These are phyloP conservation scores for Penicillium arizonense DNA, from an alignment of 495 filamentous ascomycete genomes.

Conservation along the genomic window DNA sequence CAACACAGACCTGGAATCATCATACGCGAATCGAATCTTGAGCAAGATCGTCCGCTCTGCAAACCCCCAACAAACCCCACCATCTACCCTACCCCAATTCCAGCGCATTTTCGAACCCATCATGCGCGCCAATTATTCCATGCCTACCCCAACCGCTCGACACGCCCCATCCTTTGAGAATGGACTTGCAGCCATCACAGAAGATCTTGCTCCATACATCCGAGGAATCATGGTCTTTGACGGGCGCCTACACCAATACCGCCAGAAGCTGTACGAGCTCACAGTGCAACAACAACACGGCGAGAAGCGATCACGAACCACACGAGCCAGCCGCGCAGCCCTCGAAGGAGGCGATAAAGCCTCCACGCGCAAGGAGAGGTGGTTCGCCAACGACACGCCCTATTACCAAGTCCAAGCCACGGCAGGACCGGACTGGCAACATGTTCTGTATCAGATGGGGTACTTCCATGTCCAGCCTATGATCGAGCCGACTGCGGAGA, in stretches of 20 bases:
- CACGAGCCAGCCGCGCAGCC: conserved; percentile 76
- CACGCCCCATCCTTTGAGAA: conserved; percentile 69
- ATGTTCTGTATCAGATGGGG: conserved; percentile 37
- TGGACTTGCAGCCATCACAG: conserved; percentile 55
- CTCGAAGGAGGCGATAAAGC: conserved; percentile 76
- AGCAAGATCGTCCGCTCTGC: conserved; percentile 14
- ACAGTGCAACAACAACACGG: conserved; percentile 46
- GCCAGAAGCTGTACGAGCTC: conserved; percentile 60
- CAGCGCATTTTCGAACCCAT: conserved; percentile 35
- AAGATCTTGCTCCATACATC: conserved; percentile 83
- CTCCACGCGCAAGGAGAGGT: conserved; percentile 69
- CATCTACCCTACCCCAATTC: conserved; percentile 18
- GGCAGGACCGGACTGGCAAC: conserved; percentile 63
- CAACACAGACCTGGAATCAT: conserved; percentile 18
- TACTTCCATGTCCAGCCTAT: conserved; percentile 30
- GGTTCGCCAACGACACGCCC: conserved; percentile 71
- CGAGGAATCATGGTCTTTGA: conserved; percentile 79
- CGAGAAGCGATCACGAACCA: conserved; percentile 68
- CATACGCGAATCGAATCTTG: conserved; percentile 26
- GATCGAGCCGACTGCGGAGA: neutral
- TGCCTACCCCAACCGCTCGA: conserved; percentile 27
- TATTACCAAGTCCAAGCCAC: conserved; percentile 62
- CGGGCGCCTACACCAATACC: conserved; percentile 61
- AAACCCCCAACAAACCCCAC: conserved; percentile 9
- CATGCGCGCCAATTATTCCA: conserved; percentile 29